Evolutionary conservation across 805 yeast species (phyloP).

Genomic region (Cyberlindnera sargentensis): DNA sequence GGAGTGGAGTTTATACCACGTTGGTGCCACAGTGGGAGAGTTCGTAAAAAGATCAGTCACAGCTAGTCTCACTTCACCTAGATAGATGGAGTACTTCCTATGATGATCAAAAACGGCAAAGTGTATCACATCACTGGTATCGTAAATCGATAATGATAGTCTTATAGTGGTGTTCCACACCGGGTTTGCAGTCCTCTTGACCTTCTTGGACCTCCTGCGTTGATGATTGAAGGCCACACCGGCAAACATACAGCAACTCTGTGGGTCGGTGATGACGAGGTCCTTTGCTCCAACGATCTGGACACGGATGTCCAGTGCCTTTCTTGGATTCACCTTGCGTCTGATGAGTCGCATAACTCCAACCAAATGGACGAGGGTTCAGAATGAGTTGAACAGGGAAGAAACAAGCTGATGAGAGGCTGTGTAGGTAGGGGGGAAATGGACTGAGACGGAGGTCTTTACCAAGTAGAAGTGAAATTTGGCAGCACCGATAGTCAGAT

Average conservation of each 20-base stretch:
- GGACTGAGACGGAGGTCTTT: too few species aligned
- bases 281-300: constrained; percentile 19
- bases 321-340: constrained; percentile 4
- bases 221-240: constrained; percentile 20
- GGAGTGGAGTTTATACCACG: constrained; percentile 41
- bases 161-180: constrained; percentile 16
- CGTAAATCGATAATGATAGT: constrained; percentile 7
- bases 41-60: constrained; percentile 16
- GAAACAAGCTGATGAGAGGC: too few species aligned
- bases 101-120: constrained; percentile 23
- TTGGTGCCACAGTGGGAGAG: constrained; percentile 19
- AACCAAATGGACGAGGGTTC: background rate
- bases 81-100: constrained; percentile 19
- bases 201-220: constrained; percentile 15
- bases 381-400: too few species aligned
- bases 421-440: too few species aligned
- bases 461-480: too few species aligned
- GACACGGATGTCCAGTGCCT: constrained; percentile 13
- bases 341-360: constrained; percentile 8
- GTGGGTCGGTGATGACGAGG: constrained; percentile 14
- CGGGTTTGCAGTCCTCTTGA: constrained; percentile 20
- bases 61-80: constrained; percentile 23
- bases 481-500: too few species aligned
- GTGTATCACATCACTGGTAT: constrained; percentile 12
- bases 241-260: constrained; percentile 16